Conservation (phyloP, 108 stramenopile genomes). For the Pseudonitzschia pungens region DNA sequence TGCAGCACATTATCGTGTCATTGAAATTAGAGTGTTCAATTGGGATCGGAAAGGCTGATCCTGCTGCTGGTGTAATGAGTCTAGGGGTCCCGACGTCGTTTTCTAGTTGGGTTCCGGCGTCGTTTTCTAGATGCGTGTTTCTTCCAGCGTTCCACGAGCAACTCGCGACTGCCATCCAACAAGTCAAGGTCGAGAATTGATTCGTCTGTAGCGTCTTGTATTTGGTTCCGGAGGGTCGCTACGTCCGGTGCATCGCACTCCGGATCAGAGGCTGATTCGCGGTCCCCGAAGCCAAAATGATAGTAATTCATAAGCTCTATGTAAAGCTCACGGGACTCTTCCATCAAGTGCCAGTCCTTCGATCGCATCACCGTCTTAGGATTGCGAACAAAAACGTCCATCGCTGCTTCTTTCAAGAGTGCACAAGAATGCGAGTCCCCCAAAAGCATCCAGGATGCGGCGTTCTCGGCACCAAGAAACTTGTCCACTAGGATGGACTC, state of each 20-base stretch:
- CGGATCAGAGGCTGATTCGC: not conserved
- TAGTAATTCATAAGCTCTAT: not conserved
- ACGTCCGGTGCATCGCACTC: not conserved
- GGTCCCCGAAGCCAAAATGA: not conserved
- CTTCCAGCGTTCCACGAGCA: not conserved
- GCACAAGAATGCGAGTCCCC: constrained; percentile 14
- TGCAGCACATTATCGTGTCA: no score
- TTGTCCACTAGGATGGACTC: not conserved
- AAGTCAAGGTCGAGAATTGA: not conserved
- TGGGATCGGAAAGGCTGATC: no score
- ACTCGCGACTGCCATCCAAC: constrained; percentile 4
- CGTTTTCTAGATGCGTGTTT: no score
- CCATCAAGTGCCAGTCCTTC: not conserved
- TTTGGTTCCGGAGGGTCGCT: not conserved
- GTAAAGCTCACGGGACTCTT: not conserved
- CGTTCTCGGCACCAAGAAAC: not conserved
- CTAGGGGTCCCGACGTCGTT: no score
- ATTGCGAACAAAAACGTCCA: not conserved
- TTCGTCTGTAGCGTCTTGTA: not conserved
- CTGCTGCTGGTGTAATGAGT: no score
- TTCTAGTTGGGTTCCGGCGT: no score
- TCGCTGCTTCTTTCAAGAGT: constrained; percentile 8
- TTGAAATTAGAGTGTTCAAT: no score
- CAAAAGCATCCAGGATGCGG: constrained; percentile 4
- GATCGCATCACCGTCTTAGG: constrained; percentile 2